Percentiles rank a stretch among this genome's conserved stretches.
Evolutionary conservation across 2,329 filamentous ascomycete species (phyloP).

Genomic region (Ophiosphaerella narmari): DNA sequence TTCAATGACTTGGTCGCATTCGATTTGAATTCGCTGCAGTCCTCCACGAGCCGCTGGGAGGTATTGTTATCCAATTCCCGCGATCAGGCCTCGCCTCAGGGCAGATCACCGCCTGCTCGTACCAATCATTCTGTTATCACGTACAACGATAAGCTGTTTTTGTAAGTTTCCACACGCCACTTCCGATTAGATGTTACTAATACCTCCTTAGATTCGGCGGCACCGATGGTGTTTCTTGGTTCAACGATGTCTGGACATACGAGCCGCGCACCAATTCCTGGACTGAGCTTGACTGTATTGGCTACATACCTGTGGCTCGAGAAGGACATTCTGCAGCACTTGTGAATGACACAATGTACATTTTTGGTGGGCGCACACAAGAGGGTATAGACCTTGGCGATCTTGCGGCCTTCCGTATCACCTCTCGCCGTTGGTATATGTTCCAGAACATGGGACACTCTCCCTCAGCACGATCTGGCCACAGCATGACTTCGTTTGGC

Average conservation of each 20-base stretch:
- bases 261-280: constrained; percentile 82
- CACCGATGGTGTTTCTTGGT: constrained; percentile 95
- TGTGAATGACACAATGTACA: constrained; percentile 98
- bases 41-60: constrained; percentile 91
- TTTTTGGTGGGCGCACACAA: constrained; percentile 94
- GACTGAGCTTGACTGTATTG: constrained; percentile 91
- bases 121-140: constrained; percentile 95
- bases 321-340: constrained; percentile 94
- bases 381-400: constrained; percentile 92
- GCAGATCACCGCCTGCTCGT: constrained; percentile 71
- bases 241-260: constrained; percentile 98
- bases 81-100: constrained; percentile 50
- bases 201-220: constrained; percentile 76
- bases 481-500: constrained; percentile 95
- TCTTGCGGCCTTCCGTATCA: constrained; percentile 81
- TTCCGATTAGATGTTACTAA: constrained; percentile 9
- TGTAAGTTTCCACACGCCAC: constrained; percentile 62
- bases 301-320: constrained; percentile 90
- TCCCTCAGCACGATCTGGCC: constrained; percentile 88
- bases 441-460: constrained; percentile 99
- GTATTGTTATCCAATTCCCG: constrained; percentile 80
- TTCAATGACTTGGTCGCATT: constrained; percentile 98
- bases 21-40: constrained; percentile 92
- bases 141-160: constrained; percentile 89
- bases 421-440: constrained; percentile 93